Evolutionary conservation across 2,329 filamentous ascomycete species (phyloP).

Genomic region (Clarireedia monteithiana): DNA sequence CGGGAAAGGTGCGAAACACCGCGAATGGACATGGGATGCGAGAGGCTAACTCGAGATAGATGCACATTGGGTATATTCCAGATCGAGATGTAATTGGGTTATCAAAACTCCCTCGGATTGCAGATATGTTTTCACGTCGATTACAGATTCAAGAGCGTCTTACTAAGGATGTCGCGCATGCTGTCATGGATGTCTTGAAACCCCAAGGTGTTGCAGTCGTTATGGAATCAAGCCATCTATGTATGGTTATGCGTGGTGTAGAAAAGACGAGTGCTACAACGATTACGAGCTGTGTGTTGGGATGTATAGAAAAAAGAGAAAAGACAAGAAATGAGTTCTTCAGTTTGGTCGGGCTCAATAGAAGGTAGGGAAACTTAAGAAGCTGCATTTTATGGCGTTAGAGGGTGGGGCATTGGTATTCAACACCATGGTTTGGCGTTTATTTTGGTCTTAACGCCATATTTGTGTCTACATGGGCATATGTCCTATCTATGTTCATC

Average conservation of each 20-base stretch:
- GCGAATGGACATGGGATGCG: background rate
- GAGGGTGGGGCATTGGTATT: constrained; percentile 24
- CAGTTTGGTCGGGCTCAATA: constrained; percentile 64
- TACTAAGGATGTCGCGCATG: constrained; percentile 91
- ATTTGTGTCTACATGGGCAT: constrained; percentile 9
- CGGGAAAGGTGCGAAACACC: constrained; percentile 62
- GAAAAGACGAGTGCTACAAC: constrained; percentile 82
- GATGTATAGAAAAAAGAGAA: constrained; percentile 83
- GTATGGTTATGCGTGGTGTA: constrained; percentile 99
- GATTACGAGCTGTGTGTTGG: constrained; percentile 95
- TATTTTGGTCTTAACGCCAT: constrained; percentile 30
- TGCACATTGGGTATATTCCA: constrained; percentile 99
- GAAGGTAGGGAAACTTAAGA: constrained; percentile 27
- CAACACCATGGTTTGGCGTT: constrained; percentile 28
- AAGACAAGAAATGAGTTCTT: constrained; percentile 96
- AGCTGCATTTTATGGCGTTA: constrained; percentile 16
- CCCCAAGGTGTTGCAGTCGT: constrained; percentile 94
- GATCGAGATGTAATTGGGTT: constrained; percentile 86
- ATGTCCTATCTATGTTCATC: background rate
- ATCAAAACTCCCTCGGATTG: constrained; percentile 90
- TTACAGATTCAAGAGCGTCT: constrained; percentile 94
- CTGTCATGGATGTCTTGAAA: constrained; percentile 85
- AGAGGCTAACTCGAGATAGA: constrained; percentile 43
- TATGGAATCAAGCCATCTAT: constrained; percentile 93
- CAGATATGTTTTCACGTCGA: constrained; percentile 90